A percentile compares a stretch with the other conserved stretches of the same genome.
phyloP scores from a whole-genome alignment of 352 stramenopile genomes.

The Pythium brachiatum region DNA sequence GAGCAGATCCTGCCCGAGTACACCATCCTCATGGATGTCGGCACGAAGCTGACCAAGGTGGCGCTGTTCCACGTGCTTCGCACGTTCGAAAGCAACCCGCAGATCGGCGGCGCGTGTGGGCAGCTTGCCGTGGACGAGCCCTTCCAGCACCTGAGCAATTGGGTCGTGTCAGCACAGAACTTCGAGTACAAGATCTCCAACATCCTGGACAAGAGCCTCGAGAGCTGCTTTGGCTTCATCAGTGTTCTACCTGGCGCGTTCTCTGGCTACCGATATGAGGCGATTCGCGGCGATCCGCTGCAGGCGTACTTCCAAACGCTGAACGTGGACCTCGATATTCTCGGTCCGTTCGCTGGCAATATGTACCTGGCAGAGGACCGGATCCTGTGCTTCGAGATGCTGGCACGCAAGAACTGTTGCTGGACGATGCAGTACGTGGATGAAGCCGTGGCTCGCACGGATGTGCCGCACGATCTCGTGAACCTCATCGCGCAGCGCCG shows the following conservation, averaged over 20 bases:
- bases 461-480: slow-evolving; percentile 82
- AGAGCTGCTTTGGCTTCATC: slow-evolving; percentile 88
- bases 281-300: slow-evolving; percentile 71
- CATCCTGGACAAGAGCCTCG: slow-evolving; percentile 83
- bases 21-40: slow-evolving; percentile 82
- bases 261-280: slow-evolving; percentile 81
- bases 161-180: slow-evolving; percentile 83
- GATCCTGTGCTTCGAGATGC: slow-evolving; percentile 83
- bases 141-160: slow-evolving; percentile 83
- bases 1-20: slow-evolving; percentile 84
- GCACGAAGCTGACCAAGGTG: slow-evolving; percentile 79
- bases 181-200: slow-evolving; percentile 92
- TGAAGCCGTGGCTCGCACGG: slow-evolving; percentile 75
- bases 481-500: slow-evolving; percentile 82
- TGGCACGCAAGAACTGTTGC: slow-evolving; percentile 75
- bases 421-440: slow-evolving; percentile 90
- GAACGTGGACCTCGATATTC: slow-evolving; percentile 71
- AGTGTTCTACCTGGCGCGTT: slow-evolving; percentile 84
- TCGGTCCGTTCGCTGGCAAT: slow-evolving; percentile 83
- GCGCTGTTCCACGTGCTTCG: slow-evolving; percentile 77
- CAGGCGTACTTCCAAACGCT: slow-evolving; percentile 87
- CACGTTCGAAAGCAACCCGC: slow-evolving; percentile 72
- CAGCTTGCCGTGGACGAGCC: slow-evolving; percentile 83
- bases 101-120: slow-evolving; percentile 80
- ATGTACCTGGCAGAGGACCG: slow-evolving; percentile 89